phyloP scores from a whole-genome alignment of 257 asterid species.

The Jasminum sambac region DNA sequence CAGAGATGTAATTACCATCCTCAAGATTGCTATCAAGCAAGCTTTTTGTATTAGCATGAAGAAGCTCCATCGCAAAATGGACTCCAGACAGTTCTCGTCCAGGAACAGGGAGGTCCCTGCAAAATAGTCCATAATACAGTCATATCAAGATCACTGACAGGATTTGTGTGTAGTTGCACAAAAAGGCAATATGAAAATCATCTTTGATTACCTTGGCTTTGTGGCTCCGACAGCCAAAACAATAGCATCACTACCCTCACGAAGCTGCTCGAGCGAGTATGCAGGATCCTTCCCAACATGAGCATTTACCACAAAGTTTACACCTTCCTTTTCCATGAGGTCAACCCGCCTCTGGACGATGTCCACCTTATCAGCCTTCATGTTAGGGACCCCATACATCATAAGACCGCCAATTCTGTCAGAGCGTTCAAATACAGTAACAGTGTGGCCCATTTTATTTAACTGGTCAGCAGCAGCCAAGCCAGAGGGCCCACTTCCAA shows the following conservation, averaged over 20 bases:
- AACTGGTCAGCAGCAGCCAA: slow-evolving; percentile 99
- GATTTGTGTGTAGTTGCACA: neutral
- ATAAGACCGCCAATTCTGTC: slow-evolving; percentile 98
- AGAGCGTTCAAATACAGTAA: slow-evolving; percentile 90
- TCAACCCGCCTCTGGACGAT: slow-evolving; percentile 90
- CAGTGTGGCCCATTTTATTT: slow-evolving; percentile 84
- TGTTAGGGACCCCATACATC: slow-evolving; percentile 99
- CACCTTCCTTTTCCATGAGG: slow-evolving; percentile 93
- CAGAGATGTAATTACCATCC: slow-evolving; percentile 91
- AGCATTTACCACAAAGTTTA: slow-evolving; percentile 80
- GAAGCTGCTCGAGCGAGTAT: slow-evolving; percentile 66
- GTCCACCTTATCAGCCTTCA: slow-evolving; percentile 91
- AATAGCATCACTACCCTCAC: slow-evolving; percentile 77
- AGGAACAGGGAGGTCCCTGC: slow-evolving; percentile 96
- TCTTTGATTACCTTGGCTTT: slow-evolving; percentile 70
- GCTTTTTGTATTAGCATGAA: slow-evolving; percentile 94
- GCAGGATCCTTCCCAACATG: slow-evolving; percentile 76
- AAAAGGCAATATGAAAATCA: neutral
- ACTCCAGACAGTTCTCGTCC: slow-evolving; percentile 94
- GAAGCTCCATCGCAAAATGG: slow-evolving; percentile 98
- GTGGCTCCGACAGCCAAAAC: slow-evolving; percentile 97
- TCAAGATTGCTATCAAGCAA: slow-evolving; percentile 86
- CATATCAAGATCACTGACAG: neutral
- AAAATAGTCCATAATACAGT: slow-evolving; percentile 10
- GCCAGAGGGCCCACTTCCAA: slow-evolving; percentile 99